phyloP scores from a whole-genome alignment of 2,329 filamentous ascomycete genomes.

The Hypomyces perniciosus region DNA sequence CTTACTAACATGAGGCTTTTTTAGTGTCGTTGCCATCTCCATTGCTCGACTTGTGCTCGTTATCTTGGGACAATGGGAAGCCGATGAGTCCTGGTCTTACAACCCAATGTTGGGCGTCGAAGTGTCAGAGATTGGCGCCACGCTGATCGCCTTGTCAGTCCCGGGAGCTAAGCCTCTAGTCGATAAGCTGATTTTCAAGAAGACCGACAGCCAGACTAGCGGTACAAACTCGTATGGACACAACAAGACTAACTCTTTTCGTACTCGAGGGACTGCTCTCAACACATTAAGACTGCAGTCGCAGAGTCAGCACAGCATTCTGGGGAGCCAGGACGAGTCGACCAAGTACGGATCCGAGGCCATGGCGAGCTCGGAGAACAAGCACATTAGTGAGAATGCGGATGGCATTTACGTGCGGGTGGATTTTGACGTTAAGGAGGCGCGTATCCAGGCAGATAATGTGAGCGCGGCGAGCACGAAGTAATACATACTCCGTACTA shows the following conservation, averaged over 20 bases:
- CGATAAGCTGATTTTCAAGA: constrained; percentile 28
- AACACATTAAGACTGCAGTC: constrained; percentile 26
- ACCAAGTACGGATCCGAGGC: constrained; percentile 19
- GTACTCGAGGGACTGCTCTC: constrained; percentile 23
- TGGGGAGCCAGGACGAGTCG: constrained; percentile 23
- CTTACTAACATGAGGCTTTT: neutral
- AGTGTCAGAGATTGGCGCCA: constrained; percentile 44
- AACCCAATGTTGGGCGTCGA: constrained; percentile 45
- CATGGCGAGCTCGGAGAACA: constrained; percentile 18
- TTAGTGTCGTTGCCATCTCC: constrained; percentile 45
- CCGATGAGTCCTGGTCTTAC: constrained; percentile 46
- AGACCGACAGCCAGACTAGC: constrained; percentile 15
- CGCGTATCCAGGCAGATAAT: constrained; percentile 8
- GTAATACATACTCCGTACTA: neutral
- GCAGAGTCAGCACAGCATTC: constrained; percentile 20
- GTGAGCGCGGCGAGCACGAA: neutral
- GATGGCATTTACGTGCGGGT: constrained; percentile 32
- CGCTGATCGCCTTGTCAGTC: constrained; percentile 44
- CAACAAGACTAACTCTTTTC: constrained; percentile 16
- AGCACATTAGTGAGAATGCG: constrained; percentile 19
- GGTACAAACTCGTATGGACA: constrained; percentile 20
- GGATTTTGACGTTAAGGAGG: constrained; percentile 31
- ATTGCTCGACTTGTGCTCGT: constrained; percentile 41
- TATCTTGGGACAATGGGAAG: constrained; percentile 39
- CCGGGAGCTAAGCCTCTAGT: constrained; percentile 45